These are phyloP conservation scores for Millerozyma acaciae DNA, from an alignment of 805 yeast species.

Conservation along the genomic window DNA sequence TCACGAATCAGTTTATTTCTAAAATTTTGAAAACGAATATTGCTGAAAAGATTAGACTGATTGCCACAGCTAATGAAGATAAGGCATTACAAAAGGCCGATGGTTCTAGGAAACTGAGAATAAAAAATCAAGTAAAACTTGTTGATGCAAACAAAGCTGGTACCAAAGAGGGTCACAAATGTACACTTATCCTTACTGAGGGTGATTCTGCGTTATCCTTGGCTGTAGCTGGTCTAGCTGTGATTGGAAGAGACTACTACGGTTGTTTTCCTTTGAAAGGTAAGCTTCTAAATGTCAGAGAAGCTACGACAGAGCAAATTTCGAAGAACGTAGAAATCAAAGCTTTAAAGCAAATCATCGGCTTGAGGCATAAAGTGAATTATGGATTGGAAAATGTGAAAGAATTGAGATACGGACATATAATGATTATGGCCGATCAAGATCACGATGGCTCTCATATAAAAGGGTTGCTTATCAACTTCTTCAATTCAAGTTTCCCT, in stretches of 20 bases:
- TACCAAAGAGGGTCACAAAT: slow-evolving; percentile 83
- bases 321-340: slow-evolving; percentile 91
- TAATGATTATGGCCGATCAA: slow-evolving; percentile 99
- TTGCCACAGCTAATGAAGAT: slow-evolving; percentile 86
- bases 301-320: slow-evolving; percentile 94
- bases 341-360: slow-evolving; percentile 92
- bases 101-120: slow-evolving; percentile 77
- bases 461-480: slow-evolving; percentile 91
- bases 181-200: slow-evolving; percentile 91
- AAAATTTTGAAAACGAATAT: slow-evolving; percentile 63
- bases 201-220: slow-evolving; percentile 94
- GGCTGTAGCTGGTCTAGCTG: slow-evolving; percentile 91
- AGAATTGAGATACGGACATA: slow-evolving; percentile 86
- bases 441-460: slow-evolving; percentile 99
- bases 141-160: slow-evolving; percentile 98
- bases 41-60: slow-evolving; percentile 71
- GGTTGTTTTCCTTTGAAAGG: slow-evolving; percentile 97
- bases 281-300: slow-evolving; percentile 91
- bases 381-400: slow-evolving; percentile 61
- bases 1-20: slow-evolving; percentile 73
- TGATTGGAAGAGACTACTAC: slow-evolving; percentile 90
- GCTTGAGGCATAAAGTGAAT: slow-evolving; percentile 85
- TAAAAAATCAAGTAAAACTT: slow-evolving; percentile 83
- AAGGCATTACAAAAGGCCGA: slow-evolving; percentile 84
- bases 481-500: slow-evolving; percentile 89